Evolutionary conservation across 495 filamentous ascomycete genomes (phyloP).

Genomic region (Daldinia caldariorum): DNA sequence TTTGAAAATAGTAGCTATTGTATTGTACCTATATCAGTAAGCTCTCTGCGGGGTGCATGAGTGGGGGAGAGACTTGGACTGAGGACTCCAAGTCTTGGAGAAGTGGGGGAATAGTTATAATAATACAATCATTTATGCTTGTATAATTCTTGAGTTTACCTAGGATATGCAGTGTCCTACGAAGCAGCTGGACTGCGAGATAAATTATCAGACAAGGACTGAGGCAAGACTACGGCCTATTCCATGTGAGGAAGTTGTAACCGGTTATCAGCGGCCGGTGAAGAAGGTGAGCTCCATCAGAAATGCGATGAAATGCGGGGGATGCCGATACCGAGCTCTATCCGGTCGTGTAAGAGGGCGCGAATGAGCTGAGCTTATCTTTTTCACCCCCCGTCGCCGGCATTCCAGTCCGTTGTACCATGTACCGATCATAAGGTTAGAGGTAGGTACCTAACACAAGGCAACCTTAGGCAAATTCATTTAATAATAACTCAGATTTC

Average conservation of each 20-base stretch:
- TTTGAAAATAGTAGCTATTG: neutral
- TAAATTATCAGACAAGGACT: neutral
- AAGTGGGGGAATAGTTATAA: constrained; percentile 20
- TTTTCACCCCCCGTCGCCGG: constrained; percentile 16
- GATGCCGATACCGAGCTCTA: constrained; percentile 3
- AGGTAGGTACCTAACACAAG: no score
- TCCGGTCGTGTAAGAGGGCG: constrained; percentile 14
- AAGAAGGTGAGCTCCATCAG: constrained; percentile 32
- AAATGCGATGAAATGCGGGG: constrained; percentile 40
- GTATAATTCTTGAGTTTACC: no score
- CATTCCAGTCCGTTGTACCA: constrained; percentile 27
- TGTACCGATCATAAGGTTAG: no score
- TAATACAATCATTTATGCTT: neutral
- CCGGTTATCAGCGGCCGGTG: constrained; percentile 44
- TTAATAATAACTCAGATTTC: constrained; percentile 21
- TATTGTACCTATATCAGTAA: neutral
- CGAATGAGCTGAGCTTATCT: constrained; percentile 30
- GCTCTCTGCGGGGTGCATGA: constrained; percentile 27
- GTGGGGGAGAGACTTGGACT: constrained; percentile 26
- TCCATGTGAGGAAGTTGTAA: constrained; percentile 41
- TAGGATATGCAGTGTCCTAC: no score
- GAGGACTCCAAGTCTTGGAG: no score
- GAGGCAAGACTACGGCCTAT: neutral
- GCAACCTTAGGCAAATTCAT: neutral
- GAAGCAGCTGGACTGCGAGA: no score